Evolutionary conservation across 345 rosid species (phyloP), one percentile per base, ranked within the genome.

Genomic region (Eutrema japonicum): DNA sequence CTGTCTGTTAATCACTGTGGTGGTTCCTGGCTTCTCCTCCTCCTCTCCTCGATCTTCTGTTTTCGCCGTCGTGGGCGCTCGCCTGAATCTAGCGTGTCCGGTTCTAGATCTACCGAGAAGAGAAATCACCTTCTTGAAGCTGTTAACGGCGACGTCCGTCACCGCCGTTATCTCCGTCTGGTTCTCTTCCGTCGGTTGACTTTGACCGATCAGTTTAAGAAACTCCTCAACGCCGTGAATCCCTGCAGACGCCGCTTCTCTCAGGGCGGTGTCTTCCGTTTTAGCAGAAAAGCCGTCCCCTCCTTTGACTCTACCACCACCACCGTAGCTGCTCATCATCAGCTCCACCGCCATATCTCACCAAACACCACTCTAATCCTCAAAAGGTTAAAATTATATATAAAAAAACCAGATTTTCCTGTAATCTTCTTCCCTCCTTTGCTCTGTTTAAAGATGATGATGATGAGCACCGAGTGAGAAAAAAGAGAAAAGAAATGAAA

Each of bases 31-130:
- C 27, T 41, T 76, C 64, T 50, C 74, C 50, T 60, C 74, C 54
- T 45, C 52, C 5, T 11, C 53, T 45, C 27, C 67, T n/a, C 3
- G 58, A 16, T 43, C 68, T 10, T 64, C 13, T 5, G 53, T 72
- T 33, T 64, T 45, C 5, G 33, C 6, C 11, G 68, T 4, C 4
- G 10, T 9, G 0, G 78, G 90, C 2, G 86, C 90, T 71, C 85
- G 67, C 55, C 96, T 82, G 71, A 94, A 94, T 29, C 98, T 88
- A 38, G 98, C 97, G 64, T 91, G 98, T n/a, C 98, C 97, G 4
- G 88, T 87, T 80, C 93, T 85, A 5, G 83, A 85, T 79, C 84
- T 81, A 37, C 76, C 96, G 35, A 94, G 84, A 12, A 94, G 60
- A 57, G 91, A 88, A 37, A 91, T 89, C 11, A 94, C 82, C 70